Base-by-base conservation (phyloP, 495 filamentous ascomycete species). In the Cercophora sp. region DNA sequence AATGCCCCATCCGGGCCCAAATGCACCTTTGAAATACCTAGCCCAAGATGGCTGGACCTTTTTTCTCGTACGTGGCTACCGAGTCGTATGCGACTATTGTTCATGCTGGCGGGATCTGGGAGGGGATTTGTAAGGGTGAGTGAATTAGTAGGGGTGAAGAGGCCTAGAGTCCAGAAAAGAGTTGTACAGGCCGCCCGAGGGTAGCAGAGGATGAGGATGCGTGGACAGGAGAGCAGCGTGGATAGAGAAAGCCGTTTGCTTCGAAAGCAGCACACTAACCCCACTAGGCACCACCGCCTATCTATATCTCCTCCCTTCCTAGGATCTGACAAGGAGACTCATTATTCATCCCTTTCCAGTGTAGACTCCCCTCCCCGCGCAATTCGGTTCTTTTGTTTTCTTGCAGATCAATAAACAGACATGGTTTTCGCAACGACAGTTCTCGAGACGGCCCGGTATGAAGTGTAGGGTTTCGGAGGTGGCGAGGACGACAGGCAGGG, bases 261-360 rank as follows among this genome's bases (percentile, higher is more conserved):
- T 52, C 18, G 49, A 32, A 56, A 51, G 37, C 57, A 50, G 43
- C 42, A 58, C 41, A 54, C 42, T 50, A 57, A 56, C 43, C 51
- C 32, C 48, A 47, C 37, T 41, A 48, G 27, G 48, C 50, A 34
- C 26, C 45, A 52, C 54, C 44, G 51, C 59, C 54, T 60, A 65
- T 65, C 62, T 67, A 67, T 63, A 67, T 57, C 44, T 65, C 53
- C 55, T 41, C 54, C 51, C 58, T 48, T 48, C 56, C 55, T 36
- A 40, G 54, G 26, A 53, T 51, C 54, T 57, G 47, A 62, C 59
- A 59, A 59, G 52, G 54, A 64, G 47, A 67, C 56, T 67, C 62
- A 57, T 67, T 63, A 67, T 58, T 65, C 59, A 54, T 63, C 57
- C 59, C 58, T 55, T 58, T 52, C 56, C 48, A 53, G 52, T 32